These are phyloP conservation scores for Bipolaris zeicola DNA, from an alignment of 2,329 filamentous ascomycete species.

Conservation along the genomic window DNA sequence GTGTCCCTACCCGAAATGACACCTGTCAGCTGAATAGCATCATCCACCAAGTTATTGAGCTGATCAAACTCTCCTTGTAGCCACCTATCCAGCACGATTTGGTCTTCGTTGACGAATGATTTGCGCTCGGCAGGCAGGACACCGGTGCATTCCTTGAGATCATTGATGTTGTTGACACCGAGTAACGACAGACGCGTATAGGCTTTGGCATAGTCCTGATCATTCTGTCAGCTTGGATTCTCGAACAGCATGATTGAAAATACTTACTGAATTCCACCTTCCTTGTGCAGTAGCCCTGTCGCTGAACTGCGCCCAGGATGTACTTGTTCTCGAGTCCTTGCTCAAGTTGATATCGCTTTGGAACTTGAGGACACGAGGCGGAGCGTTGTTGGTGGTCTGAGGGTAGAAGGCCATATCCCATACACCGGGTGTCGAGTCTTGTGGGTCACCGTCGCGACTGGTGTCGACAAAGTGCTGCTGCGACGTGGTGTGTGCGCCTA, in stretches of 20 bases:
- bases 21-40: slow-evolving; percentile 42
- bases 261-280: slow-evolving; percentile 44
- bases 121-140: slow-evolving; percentile 50
- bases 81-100: slow-evolving; percentile 38
- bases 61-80: slow-evolving; percentile 41
- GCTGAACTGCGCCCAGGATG: slow-evolving; percentile 42
- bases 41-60: slow-evolving; percentile 42
- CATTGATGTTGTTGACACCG: slow-evolving; percentile 63
- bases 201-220: slow-evolving; percentile 57
- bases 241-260: neutral
- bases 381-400: slow-evolving; percentile 36
- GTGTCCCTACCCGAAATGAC: slow-evolving; percentile 18
- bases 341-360: slow-evolving; percentile 44
- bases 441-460: slow-evolving; percentile 40
- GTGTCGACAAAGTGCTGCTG: slow-evolving; percentile 47
- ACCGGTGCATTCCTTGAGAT: slow-evolving; percentile 61
- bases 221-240: neutral
- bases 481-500: slow-evolving; percentile 47
- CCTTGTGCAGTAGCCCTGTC: slow-evolving; percentile 29
- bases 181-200: slow-evolving; percentile 62
- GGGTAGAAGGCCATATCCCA: slow-evolving; percentile 49
- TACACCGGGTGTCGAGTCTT: slow-evolving; percentile 45
- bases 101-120: slow-evolving; percentile 35
- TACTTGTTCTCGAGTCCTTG: slow-evolving; percentile 40
- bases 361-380: slow-evolving; percentile 46